Evolutionary conservation across 768 basidiomycete species (phyloP).

Genomic region (Guyanaporus albipodus): DNA sequence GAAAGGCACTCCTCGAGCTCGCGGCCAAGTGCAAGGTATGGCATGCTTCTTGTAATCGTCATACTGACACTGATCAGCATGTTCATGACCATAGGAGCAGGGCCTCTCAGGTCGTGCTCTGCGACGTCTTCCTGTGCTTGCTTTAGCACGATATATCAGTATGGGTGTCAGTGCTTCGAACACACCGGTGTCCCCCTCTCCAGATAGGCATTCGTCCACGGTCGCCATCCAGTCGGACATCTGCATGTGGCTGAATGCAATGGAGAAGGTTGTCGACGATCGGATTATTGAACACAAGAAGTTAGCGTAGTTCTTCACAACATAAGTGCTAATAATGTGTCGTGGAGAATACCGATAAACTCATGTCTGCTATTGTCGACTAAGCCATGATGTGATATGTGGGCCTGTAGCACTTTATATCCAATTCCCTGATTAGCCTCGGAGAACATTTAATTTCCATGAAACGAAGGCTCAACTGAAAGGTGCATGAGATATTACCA

Average conservation of each 20-base stretch:
- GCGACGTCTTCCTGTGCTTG: constrained; percentile 90
- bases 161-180: constrained; percentile 33
- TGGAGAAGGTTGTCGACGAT: constrained; percentile 70
- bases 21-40: constrained; percentile 77
- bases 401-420: constrained; percentile 4
- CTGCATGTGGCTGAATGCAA: constrained; percentile 78
- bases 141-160: constrained; percentile 80
- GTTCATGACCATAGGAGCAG: constrained; percentile 44
- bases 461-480: constrained; percentile 25
- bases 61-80: constrained; percentile 1
- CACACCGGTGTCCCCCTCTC: not conserved
- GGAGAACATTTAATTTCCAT: constrained; percentile 8
- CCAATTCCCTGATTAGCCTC: not conserved
- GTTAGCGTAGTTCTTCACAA: constrained; percentile 29
- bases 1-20: constrained; percentile 59
- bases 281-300: constrained; percentile 51
- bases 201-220: constrained; percentile 5
- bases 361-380: not conserved
- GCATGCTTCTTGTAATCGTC: not conserved
- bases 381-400: not conserved
- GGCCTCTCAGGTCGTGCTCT: constrained; percentile 92
- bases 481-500: not conserved
- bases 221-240: constrained; percentile 35
- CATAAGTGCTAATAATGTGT: not conserved
- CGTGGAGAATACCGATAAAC: not conserved